Conservation (phyloP, 768 basidiomycete species). For the Boletellus ananiceps region DNA sequence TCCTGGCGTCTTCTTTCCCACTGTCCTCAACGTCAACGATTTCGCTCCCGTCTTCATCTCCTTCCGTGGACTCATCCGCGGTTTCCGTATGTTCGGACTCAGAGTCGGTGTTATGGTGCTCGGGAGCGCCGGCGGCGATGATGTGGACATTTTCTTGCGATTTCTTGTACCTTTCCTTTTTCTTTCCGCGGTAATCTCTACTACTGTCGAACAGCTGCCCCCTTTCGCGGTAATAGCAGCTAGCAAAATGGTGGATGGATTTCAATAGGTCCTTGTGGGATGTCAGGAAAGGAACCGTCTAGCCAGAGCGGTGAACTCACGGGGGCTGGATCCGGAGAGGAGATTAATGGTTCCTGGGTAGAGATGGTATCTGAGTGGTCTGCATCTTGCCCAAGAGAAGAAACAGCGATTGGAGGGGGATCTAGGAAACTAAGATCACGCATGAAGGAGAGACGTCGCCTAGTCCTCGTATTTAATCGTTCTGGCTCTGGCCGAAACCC, state of each 20-base stretch:
- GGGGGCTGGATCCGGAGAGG: slow-evolving; percentile 43
- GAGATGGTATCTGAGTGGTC: slow-evolving; percentile 4
- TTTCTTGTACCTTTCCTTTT: slow-evolving; percentile 29
- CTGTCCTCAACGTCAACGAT: slow-evolving; percentile 6
- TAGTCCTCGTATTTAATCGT: slow-evolving; percentile 23
- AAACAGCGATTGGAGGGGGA: slow-evolving; percentile 19
- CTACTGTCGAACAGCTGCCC: slow-evolving; percentile 54
- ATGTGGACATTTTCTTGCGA: slow-evolving; percentile 20
- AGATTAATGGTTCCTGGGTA: slow-evolving; percentile 8
- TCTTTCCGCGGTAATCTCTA: slow-evolving; percentile 42
- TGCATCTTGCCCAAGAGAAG: slow-evolving; percentile 8
- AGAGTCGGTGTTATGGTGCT: neutral
- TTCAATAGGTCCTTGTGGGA: slow-evolving; percentile 46
- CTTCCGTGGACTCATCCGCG: slow-evolving; percentile 14
- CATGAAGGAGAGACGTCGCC: slow-evolving; percentile 43
- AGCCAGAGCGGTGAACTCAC: slow-evolving; percentile 33
- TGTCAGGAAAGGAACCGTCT: slow-evolving; percentile 8
- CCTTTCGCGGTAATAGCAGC: slow-evolving; percentile 54
- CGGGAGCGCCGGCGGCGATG: slow-evolving; percentile 10
- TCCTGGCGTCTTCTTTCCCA: slow-evolving; percentile 1
- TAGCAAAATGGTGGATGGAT: slow-evolving; percentile 48
- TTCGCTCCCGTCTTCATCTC: slow-evolving; percentile 14
- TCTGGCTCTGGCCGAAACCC: slow-evolving; percentile 10
- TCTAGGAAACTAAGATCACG: slow-evolving; percentile 54
- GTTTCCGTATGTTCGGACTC: slow-evolving; percentile 12